Conservation (phyloP, 2,329 filamentous ascomycete species). For the Xylogone sp. region DNA sequence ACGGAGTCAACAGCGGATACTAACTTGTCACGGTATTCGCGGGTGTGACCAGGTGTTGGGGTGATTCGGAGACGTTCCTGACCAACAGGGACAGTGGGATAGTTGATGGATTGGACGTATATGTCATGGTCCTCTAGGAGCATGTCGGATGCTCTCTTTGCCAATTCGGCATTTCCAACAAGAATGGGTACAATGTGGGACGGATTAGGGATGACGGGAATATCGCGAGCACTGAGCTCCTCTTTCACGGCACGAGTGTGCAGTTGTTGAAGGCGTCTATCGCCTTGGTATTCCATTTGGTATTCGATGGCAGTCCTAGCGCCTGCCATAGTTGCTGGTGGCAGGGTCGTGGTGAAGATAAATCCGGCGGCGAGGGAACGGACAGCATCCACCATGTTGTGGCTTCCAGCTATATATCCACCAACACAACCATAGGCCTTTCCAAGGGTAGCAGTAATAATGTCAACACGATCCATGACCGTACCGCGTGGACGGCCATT, state of each 20-base stretch:
- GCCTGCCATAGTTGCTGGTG: constrained; percentile 94
- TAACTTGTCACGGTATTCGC: constrained; percentile 80
- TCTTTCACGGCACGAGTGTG: constrained; percentile 95
- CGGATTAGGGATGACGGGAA: constrained; percentile 96
- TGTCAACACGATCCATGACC: constrained; percentile 93
- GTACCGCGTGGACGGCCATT: constrained; percentile 74
- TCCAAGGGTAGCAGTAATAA: constrained; percentile 94
- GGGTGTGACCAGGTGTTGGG: constrained; percentile 87
- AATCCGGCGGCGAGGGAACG: constrained; percentile 94
- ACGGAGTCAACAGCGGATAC: constrained; percentile 81
- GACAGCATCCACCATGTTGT: constrained; percentile 84
- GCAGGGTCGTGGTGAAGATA: constrained; percentile 97
- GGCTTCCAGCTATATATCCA: constrained; percentile 91
- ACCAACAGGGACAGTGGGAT: constrained; percentile 95
- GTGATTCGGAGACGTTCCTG: constrained; percentile 96
- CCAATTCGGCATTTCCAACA: constrained; percentile 89
- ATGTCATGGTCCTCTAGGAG: constrained; percentile 87
- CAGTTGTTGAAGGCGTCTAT: constrained; percentile 88
- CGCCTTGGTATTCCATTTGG: constrained; percentile 79
- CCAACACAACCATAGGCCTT: constrained; percentile 98
- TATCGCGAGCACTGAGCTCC: constrained; percentile 71
- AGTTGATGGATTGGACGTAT: constrained; percentile 99
- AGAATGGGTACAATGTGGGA: constrained; percentile 94
- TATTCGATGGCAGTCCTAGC: constrained; percentile 91
- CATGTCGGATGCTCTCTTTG: constrained; percentile 88